Percentiles rank a stretch among this genome's conserved stretches.
Conservation (phyloP, 1,139 yeast genomes). For the Insectozyma bohioensis region DNA sequence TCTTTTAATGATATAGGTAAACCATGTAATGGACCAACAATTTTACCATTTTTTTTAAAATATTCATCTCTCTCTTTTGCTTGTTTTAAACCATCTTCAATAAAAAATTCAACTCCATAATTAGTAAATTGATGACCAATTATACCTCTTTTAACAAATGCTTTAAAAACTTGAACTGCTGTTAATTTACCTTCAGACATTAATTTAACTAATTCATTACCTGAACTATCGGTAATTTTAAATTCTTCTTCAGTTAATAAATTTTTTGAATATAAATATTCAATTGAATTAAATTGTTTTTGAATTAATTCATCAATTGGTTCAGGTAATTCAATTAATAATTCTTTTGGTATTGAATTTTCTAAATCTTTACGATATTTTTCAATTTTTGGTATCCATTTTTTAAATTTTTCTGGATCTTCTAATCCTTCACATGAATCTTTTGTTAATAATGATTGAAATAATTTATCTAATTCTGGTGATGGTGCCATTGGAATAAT, state of each 20-base stretch:
- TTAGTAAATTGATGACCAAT: slow-evolving; percentile 47
- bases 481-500: neutral
- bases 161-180: slow-evolving; percentile 47
- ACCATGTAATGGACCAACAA: slow-evolving; percentile 37
- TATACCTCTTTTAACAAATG: slow-evolving; percentile 51
- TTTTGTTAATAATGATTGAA: slow-evolving; percentile 18
- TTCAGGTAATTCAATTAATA: slow-evolving; percentile 40
- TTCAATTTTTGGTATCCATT: slow-evolving; percentile 50
- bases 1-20: slow-evolving; percentile 45
- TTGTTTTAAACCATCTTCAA: slow-evolving; percentile 29
- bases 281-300: slow-evolving; percentile 45
- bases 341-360: slow-evolving; percentile 41
- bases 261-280: slow-evolving; percentile 40
- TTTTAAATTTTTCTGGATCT: slow-evolving; percentile 31
- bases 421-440: slow-evolving; percentile 24
- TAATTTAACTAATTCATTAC: slow-evolving; percentile 32
- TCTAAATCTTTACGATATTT: slow-evolving; percentile 45
- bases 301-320: slow-evolving; percentile 37
- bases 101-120: slow-evolving; percentile 36
- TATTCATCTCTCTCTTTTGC: slow-evolving; percentile 31
- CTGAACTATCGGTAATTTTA: slow-evolving; percentile 47
- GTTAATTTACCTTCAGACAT: slow-evolving; percentile 35
- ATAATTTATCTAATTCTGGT: slow-evolving; percentile 4
- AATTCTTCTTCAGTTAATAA: slow-evolving; percentile 45
- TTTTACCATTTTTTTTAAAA: slow-evolving; percentile 22